Conservation (phyloP, 768 basidiomycete species). For the Trametes sanguinea region DNA sequence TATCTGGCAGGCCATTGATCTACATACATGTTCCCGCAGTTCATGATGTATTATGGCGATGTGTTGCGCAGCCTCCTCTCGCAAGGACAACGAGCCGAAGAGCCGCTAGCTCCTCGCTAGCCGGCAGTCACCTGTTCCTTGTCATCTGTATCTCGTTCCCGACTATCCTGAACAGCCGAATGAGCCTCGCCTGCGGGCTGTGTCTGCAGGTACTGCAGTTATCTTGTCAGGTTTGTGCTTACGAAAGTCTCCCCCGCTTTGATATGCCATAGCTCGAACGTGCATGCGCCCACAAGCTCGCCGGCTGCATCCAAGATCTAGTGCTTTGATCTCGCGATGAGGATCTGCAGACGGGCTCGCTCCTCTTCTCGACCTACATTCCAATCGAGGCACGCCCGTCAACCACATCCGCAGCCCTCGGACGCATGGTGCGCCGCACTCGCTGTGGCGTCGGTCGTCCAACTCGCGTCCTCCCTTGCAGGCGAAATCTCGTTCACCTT, state of each 20-base stretch:
- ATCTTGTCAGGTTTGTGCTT: neutral
- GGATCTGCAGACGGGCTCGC: slow-evolving; percentile 8
- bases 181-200: neutral
- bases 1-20: slow-evolving; percentile 4
- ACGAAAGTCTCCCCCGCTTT: neutral
- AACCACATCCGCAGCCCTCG: neutral
- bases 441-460: slow-evolving; percentile 1
- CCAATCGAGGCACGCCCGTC: neutral
- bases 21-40: neutral
- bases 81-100: neutral
- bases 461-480: neutral
- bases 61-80: slow-evolving; percentile 5
- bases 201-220: neutral
- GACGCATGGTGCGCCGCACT: slow-evolving; percentile 1
- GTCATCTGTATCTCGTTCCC: slow-evolving; percentile 2
- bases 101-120: neutral
- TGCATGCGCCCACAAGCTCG: slow-evolving; percentile 12
- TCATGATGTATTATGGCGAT: neutral
- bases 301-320: neutral
- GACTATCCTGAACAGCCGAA: neutral
- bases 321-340: neutral
- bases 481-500: too few species aligned
- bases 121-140: neutral
- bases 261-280: neutral
- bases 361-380: too few species aligned